Base-by-base conservation (phyloP, 2,329 filamentous ascomycete species). In the Claviceps pusilla region DNA sequence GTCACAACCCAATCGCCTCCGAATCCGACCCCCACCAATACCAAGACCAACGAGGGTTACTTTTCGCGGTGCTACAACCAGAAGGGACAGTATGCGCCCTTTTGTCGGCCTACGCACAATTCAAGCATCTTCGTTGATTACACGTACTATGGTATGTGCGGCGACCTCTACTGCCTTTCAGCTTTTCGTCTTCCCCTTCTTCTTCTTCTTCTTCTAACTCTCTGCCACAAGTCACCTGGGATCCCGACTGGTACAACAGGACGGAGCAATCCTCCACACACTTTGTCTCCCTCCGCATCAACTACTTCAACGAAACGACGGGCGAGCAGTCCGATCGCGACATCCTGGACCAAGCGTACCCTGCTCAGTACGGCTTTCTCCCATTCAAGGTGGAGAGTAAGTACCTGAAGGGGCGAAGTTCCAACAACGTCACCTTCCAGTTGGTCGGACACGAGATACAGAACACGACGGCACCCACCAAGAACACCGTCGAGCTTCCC, bases 171-270 rank as follows among this genome's bases (percentile, higher is more conserved):
- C 16, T n/a, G 19, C 5, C 31, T 28, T 41, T 1, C 14, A 16
- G 2, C 4, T 41, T 41, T 41, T 4, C 39, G n/a, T 29, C 16
- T 9, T 16, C 14, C 11, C 16, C 29, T 33, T 9, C 28, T 35
- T 4, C 16, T n/a, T 35, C 9, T 37, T 33, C 45, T 4, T 16
- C 29, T 31, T 37, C 11, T 14, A 3, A 16, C n/a, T 1, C 5
- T 12, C 46, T 14, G 6, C 3, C 29, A 7, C 49, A 80, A 19
- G 78, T 81, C 53, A 79, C 76, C 33, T 81, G 78, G 77, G 77
- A 82, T 59, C 68, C 76, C 29, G 66, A 71, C 51, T 76, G 69
- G 65, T 79, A 77, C 68, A 68, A 69, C 60, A 62, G 66, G 50
- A 65, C 68, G 54, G 70, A 72, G 28, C 24, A 59, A 67, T 67